phyloP scores from a whole-genome alignment of 129 eudicot genomes.

The Arctium minus region DNA sequence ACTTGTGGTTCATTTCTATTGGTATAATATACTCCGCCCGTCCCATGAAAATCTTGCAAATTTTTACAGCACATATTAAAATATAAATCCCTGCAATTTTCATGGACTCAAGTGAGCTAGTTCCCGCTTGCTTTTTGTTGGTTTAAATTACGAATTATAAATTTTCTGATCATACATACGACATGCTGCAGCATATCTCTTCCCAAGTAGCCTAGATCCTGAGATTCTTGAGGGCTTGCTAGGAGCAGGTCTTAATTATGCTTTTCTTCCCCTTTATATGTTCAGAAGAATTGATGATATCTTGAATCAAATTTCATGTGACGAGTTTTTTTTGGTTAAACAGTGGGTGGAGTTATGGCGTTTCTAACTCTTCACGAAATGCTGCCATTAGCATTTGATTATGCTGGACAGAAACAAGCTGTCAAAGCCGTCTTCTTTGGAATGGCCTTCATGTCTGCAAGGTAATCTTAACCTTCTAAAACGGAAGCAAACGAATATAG shows the following conservation, averaged over 20 bases:
- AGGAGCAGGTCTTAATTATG: constrained; percentile 59
- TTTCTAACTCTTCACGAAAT: constrained; percentile 94
- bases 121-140: background rate
- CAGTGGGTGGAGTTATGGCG: constrained; percentile 99
- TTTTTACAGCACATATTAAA: too few species aligned
- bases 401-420: constrained; percentile 98
- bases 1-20: background rate
- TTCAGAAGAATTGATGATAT: background rate
- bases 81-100: background rate
- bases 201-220: constrained; percentile 84
- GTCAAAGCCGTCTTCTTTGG: constrained; percentile 93
- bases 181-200: constrained; percentile 77
- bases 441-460: constrained; percentile 99
- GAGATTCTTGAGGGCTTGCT: constrained; percentile 95
- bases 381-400: constrained; percentile 96
- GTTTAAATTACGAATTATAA: background rate
- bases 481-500: background rate
- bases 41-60: background rate
- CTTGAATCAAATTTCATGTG: background rate
- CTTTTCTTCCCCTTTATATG: background rate
- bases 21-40: too few species aligned
- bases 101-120: background rate
- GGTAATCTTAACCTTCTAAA: constrained; percentile 42
- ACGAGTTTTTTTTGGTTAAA: constrained; percentile 5
- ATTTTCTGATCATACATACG: constrained; percentile 3